phyloP scores from a whole-genome alignment of 371 early-diverging fungal genomes.

The Zopfochytrium polystomum region DNA sequence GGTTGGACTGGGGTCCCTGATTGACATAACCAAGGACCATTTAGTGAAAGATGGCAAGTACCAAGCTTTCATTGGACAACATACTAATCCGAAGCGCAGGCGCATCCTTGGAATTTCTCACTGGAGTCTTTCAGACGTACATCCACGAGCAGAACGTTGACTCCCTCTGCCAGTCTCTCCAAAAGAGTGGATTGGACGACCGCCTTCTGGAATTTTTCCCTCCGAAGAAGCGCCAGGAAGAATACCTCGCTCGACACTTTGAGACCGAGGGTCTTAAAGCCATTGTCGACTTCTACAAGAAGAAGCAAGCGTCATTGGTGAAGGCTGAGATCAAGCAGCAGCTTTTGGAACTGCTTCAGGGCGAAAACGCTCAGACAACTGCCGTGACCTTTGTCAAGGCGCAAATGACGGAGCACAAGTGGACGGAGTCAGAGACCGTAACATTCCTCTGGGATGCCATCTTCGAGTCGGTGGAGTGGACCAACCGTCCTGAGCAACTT shows the following conservation, averaged over 20 bases:
- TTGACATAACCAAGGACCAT: conserved; percentile 82
- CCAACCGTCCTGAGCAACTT: conserved; percentile 76
- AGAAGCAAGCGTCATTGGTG: conserved; percentile 63
- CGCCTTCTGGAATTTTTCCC: conserved; percentile 88
- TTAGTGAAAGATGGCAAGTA: conserved; percentile 79
- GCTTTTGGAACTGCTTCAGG: conserved; percentile 61
- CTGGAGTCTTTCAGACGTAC: conserved; percentile 77
- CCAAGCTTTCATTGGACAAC: not conserved
- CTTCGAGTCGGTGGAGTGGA: conserved; percentile 71
- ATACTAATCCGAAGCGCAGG: conserved; percentile 31
- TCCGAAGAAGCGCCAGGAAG: conserved; percentile 82
- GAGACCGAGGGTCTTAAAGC: conserved; percentile 86
- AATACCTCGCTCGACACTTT: conserved; percentile 84
- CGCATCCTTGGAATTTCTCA: conserved; percentile 73
- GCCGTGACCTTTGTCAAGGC: conserved; percentile 63
- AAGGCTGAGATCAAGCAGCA: conserved; percentile 63
- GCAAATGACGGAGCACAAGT: conserved; percentile 66
- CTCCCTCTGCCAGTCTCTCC: conserved; percentile 67
- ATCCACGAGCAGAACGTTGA: conserved; percentile 71
- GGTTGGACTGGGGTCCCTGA: conserved; percentile 64
- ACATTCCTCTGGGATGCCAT: conserved; percentile 79
- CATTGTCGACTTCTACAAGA: conserved; percentile 74
- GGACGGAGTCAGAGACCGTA: conserved; percentile 73
- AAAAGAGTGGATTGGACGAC: conserved; percentile 66
- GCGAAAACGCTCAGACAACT: conserved; percentile 53